Conservation (phyloP, 1,284 basidiomycete genomes). For the Dichomitus squalens region DNA sequence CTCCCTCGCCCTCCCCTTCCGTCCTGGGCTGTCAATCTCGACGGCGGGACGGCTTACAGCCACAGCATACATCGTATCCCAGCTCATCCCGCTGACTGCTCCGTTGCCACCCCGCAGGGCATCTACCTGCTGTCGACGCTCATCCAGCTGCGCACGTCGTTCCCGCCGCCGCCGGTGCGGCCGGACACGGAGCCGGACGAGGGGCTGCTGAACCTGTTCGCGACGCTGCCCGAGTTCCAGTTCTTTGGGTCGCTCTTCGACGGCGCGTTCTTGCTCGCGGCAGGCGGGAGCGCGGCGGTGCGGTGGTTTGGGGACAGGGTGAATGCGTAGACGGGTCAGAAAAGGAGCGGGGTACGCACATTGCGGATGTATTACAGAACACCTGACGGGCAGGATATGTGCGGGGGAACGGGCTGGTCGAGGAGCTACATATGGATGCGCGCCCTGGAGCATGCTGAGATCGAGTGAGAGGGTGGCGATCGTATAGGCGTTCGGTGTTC, state of each 20-base stretch:
- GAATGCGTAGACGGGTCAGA: background rate
- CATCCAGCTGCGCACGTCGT: conserved; percentile 75
- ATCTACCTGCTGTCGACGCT: conserved; percentile 79
- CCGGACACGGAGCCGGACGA: conserved; percentile 27
- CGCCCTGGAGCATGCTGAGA: too few relatives aligned
- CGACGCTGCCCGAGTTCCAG: conserved; percentile 71
- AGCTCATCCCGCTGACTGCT: background rate
- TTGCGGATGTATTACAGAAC: background rate
- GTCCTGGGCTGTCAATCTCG: too few relatives aligned
- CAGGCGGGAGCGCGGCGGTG: conserved; percentile 44
- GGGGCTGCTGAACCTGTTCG: conserved; percentile 59
- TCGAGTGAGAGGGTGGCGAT: too few relatives aligned
- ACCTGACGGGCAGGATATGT: too few relatives aligned
- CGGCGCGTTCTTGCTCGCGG: conserved; percentile 64
- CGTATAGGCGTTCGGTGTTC: too few relatives aligned
- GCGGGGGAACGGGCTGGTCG: too few relatives aligned
- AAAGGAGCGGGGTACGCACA: too few relatives aligned
- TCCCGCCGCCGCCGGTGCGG: conserved; percentile 53
- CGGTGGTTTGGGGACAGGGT: conserved; percentile 49
- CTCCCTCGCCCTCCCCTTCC: too few relatives aligned
- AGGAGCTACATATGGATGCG: too few relatives aligned
- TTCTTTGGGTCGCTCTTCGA: conserved; percentile 77
- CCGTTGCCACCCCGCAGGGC: conserved; percentile 44
- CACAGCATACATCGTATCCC: too few relatives aligned
- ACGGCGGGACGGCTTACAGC: background rate